Base-by-base conservation (phyloP, 116 monocot genomes). In the Posidonia oceanica region DNA sequence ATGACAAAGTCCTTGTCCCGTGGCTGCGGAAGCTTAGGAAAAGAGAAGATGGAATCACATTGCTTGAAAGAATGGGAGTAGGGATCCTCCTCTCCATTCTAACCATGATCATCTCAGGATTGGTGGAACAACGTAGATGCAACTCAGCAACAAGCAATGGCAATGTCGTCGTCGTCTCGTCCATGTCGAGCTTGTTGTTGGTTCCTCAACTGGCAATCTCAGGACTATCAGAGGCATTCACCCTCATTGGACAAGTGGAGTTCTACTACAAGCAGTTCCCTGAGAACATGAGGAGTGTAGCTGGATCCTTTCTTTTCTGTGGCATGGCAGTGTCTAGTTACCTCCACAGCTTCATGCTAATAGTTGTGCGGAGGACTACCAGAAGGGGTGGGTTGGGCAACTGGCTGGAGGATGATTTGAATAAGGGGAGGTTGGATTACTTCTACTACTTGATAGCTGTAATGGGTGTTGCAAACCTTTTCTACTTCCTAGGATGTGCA, bases 191-290 rank as follows among this genome's bases (percentile, higher is more conserved):
- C 66, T 59, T 89, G 13, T 89, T 85, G 89, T 57, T 89, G 71
- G 69, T 77, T 1, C 83, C 86, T 0, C 92, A 88, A 66, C 81
- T 88, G 38, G 23, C 59, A 41, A 16, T 82, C 4, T 54, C 62
- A 6, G 89, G 89, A 5, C 59, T 94, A 2, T 67, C 88, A 1
- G 92, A 95, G 53, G 91, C 84, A 1, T 95, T 91, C 64, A 83
- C 65, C 64, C 5, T 59, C 18, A 78, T 95, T 2, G 86, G 88
- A 8, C 84, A 86, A 54, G 66, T 83, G 20, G 91, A 95, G 72
- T 88, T 95, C 68, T 91, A 86, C 75, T 88, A 91, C 95, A 95
- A 78, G 66, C 76, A 95, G 74, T 91, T 95, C 52, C 95, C 91
- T 5, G 95, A 91, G 74, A 75, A 85, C 76, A 95, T 95, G 95